Evolutionary conservation across 306 rosid genomes (phyloP).

Genomic region (Dicorynia guianensis): DNA sequence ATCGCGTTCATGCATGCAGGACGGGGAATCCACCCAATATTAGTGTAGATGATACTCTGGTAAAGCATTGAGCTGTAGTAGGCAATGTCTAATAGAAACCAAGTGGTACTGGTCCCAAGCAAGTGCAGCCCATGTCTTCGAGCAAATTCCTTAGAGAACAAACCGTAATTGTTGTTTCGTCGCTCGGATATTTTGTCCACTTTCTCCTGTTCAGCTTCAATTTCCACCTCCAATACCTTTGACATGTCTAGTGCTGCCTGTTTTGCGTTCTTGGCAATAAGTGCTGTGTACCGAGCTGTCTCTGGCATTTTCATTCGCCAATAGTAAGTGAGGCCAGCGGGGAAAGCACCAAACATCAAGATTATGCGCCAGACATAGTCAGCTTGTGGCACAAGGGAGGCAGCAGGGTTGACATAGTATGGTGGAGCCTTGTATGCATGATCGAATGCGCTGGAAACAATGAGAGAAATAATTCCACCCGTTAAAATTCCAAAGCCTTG

Average conservation of each 20-base stretch:
- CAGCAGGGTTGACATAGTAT: background rate
- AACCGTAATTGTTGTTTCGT: slow-evolving; percentile 19
- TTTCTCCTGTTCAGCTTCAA: slow-evolving; percentile 34
- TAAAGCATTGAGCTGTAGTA: slow-evolving; percentile 45
- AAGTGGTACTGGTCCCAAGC: slow-evolving; percentile 43
- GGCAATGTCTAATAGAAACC: slow-evolving; percentile 45
- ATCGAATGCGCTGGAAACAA: slow-evolving; percentile 33
- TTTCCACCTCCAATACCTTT: slow-evolving; percentile 34
- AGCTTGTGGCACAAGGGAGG: slow-evolving; percentile 41
- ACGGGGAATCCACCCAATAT: slow-evolving; percentile 44
- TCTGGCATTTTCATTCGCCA: slow-evolving; percentile 54
- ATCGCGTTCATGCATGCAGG: slow-evolving; percentile 43
- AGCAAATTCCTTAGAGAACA: slow-evolving; percentile 32
- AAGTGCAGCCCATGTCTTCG: slow-evolving; percentile 40
- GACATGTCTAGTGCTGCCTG: slow-evolving; percentile 47
- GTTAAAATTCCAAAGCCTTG: slow-evolving; percentile 45
- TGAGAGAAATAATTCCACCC: slow-evolving; percentile 34
- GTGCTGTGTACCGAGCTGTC: slow-evolving; percentile 48
- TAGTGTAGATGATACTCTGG: slow-evolving; percentile 40
- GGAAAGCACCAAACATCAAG: slow-evolving; percentile 45
- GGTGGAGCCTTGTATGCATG: slow-evolving; percentile 40
- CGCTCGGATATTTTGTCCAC: background rate
- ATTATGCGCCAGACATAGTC: slow-evolving; percentile 47
- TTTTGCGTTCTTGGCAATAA: slow-evolving; percentile 40
- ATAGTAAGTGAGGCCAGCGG: slow-evolving; percentile 41